A percentile compares a stretch with the other conserved stretches of the same genome.
Conservation (phyloP, 2,329 filamentous ascomycete genomes). For the Incumbomyces delicatus region DNA sequence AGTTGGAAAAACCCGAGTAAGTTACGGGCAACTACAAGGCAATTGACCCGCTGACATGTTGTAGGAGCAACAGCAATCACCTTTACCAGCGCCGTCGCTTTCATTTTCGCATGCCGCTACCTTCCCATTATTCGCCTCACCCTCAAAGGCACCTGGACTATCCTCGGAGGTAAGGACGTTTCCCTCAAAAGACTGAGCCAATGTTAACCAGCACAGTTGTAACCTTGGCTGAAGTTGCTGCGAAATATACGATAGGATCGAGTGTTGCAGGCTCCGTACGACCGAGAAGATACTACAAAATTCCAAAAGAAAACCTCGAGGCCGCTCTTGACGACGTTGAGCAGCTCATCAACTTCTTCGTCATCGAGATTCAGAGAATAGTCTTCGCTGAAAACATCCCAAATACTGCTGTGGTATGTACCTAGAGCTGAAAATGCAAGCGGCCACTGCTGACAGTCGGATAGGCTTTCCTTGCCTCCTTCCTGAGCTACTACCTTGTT, state of each 20-base stretch:
- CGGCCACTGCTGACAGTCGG: slow-evolving; percentile 3
- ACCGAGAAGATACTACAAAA: slow-evolving; percentile 55
- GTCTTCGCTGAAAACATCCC: slow-evolving; percentile 57
- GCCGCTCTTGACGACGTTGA: slow-evolving; percentile 52
- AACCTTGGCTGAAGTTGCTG: slow-evolving; percentile 48
- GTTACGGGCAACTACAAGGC: slow-evolving; percentile 18
- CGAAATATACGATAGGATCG: slow-evolving; percentile 46
- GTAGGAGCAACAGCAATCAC: slow-evolving; percentile 54
- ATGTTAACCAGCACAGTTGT: slow-evolving; percentile 26
- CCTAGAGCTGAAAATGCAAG: background rate
- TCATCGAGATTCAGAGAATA: slow-evolving; percentile 58
- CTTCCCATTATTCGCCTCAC: slow-evolving; percentile 52
- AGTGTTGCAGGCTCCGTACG: slow-evolving; percentile 53
- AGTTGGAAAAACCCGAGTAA: slow-evolving; percentile 35
- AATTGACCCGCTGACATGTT: slow-evolving; percentile 15
- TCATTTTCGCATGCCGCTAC: slow-evolving; percentile 56
- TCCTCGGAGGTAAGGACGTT: slow-evolving; percentile 44
- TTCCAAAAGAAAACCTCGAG: slow-evolving; percentile 55
- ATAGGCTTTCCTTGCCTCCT: slow-evolving; percentile 50
- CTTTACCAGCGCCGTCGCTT: slow-evolving; percentile 44
- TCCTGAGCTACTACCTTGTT: slow-evolving; percentile 55
- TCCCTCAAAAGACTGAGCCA: slow-evolving; percentile 2
- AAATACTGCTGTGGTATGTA: slow-evolving; percentile 49
- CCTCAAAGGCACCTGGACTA: slow-evolving; percentile 51
- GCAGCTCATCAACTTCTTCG: slow-evolving; percentile 58